Evolutionary conservation across 139 green algal species (phyloP).

Genomic region (Nannochloris sp.): DNA sequence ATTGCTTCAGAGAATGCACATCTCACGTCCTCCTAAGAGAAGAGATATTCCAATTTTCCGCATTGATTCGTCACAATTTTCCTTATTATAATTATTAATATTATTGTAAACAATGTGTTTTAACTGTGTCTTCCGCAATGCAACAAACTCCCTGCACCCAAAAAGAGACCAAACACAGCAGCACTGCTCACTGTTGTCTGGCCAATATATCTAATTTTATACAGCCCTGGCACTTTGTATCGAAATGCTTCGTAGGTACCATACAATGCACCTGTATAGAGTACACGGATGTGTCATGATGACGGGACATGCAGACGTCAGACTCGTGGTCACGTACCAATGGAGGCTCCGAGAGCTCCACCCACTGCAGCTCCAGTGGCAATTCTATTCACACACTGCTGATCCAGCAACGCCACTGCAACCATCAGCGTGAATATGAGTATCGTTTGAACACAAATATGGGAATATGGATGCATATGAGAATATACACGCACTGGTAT

Average conservation of each 20-base stretch:
- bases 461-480: too few species aligned
- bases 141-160: conserved; percentile 48
- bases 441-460: too few species aligned
- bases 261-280: conserved; percentile 45
- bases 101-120: not conserved
- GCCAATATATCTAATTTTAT: conserved; percentile 61
- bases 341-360: conserved; percentile 42
- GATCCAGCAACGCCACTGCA: conserved; percentile 38
- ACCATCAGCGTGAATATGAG: not conserved
- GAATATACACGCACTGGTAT: too few species aligned
- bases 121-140: conserved; percentile 37
- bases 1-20: conserved; percentile 2
- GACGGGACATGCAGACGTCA: not conserved
- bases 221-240: conserved; percentile 49
- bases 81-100: not conserved
- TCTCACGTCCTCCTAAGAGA: not conserved
- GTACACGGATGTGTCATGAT: too few species aligned
- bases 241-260: conserved; percentile 60
- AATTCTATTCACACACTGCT: conserved; percentile 43
- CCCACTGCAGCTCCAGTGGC: conserved; percentile 43
- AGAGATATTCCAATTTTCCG: too few species aligned
- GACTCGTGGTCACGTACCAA: conserved; percentile 24
- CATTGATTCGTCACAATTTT: too few species aligned
- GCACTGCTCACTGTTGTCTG: conserved; percentile 58
- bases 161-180: conserved; percentile 56